Conservation (phyloP, 169 alveolate species). For the Plasmodium coatneyi region DNA sequence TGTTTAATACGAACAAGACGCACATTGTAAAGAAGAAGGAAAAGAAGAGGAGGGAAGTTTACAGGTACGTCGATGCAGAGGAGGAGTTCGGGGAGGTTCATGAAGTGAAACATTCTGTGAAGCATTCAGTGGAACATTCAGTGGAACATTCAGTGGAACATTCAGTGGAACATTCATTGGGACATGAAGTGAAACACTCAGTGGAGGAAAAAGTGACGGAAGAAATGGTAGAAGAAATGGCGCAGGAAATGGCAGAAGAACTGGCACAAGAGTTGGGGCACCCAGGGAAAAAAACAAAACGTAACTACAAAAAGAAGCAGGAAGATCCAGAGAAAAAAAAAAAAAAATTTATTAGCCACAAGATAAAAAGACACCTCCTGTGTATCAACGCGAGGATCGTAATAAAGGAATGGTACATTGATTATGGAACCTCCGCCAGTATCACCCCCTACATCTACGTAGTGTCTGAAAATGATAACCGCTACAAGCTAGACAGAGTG, state of each 20-base stretch:
- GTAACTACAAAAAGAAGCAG: not conserved
- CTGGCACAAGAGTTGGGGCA: not conserved
- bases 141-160: not conserved
- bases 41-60: not conserved
- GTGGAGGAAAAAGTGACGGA: not conserved
- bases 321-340: not conserved
- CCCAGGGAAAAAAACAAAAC: not conserved
- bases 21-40: not conserved
- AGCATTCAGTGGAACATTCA: not conserved
- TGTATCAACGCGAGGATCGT: conserved; percentile 16
- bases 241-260: not conserved
- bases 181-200: not conserved
- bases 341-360: conserved; percentile 22
- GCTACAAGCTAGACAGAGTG: conserved; percentile 9
- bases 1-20: conserved; percentile 31
- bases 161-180: not conserved
- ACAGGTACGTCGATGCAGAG: not conserved
- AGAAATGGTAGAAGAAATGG: not conserved
- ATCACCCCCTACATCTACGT: conserved; percentile 28
- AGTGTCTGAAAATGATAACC: conserved; percentile 6
- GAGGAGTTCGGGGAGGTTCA: not conserved
- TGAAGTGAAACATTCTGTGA: not conserved
- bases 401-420: conserved; percentile 40
- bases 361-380: conserved; percentile 19
- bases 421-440: conserved; percentile 16